A percentile compares a stretch with the other conserved stretches of the same genome.
Evolutionary conservation across 371 early-diverging fungal species (phyloP).

Genomic region (Dichotomocladium elegans): DNA sequence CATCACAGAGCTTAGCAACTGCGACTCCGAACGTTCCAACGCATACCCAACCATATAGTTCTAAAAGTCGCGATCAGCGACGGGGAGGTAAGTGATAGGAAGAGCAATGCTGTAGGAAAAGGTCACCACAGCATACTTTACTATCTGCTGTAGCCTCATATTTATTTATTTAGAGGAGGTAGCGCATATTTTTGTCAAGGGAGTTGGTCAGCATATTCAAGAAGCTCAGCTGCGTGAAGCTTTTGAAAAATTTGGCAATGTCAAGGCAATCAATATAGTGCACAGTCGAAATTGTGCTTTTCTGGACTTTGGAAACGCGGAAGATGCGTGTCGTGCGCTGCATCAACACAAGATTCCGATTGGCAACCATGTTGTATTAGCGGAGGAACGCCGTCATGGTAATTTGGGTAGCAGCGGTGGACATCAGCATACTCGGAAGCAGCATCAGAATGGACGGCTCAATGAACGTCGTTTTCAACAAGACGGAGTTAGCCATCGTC

Average conservation of each 20-base stretch:
- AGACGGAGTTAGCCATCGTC: constrained; percentile 13
- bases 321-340: constrained; percentile 20
- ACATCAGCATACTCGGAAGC: constrained; percentile 7
- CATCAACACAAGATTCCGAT: constrained; percentile 23
- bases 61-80: constrained; percentile 3
- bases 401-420: neutral
- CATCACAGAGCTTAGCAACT: neutral
- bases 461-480: constrained; percentile 19
- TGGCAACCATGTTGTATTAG: constrained; percentile 15
- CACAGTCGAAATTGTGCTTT: constrained; percentile 19
- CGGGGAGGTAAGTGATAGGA: constrained; percentile 2
- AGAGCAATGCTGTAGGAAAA: neutral
- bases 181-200: constrained; percentile 25
- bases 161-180: constrained; percentile 13
- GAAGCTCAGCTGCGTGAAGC: constrained; percentile 24
- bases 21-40: constrained; percentile 1
- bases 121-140: neutral
- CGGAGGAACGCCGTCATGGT: constrained; percentile 26
- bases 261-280: constrained; percentile 18
- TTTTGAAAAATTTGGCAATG: constrained; percentile 24
- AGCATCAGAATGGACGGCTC: constrained; percentile 10
- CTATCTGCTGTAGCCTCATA: too few relatives aligned
- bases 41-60: too few relatives aligned
- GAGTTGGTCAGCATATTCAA: constrained; percentile 13
- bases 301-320: constrained; percentile 20